A percentile compares a stretch with the other conserved stretches of the same genome.
Evolutionary conservation across 1,284 basidiomycete genomes (phyloP).

Genomic region (Pseudozyma flocculosa): DNA sequence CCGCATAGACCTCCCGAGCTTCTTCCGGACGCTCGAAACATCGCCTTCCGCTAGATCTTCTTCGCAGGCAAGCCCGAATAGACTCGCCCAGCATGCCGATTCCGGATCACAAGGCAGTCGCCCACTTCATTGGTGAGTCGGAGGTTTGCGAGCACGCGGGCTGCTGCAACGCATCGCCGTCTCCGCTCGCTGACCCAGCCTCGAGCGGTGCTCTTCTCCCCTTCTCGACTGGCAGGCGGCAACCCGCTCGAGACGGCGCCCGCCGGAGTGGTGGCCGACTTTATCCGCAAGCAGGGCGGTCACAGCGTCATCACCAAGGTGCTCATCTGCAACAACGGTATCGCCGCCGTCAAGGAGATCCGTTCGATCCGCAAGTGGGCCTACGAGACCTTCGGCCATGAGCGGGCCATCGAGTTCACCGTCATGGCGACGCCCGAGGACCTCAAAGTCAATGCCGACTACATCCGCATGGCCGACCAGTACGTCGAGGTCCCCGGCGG

Average conservation of each 20-base stretch:
- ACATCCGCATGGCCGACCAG: conserved; percentile 99
- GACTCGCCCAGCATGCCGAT: conserved; percentile 24
- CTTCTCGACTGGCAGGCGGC: conserved; percentile 71
- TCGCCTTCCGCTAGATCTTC: no score
- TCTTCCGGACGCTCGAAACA: no score
- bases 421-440: conserved; percentile 99
- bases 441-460: conserved; percentile 93
- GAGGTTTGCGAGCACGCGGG: no score
- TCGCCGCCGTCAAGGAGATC: conserved; percentile 98
- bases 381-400: conserved; percentile 97
- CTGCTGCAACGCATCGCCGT: no score
- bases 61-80: background rate
- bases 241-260: conserved; percentile 84
- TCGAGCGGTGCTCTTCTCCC: no score
- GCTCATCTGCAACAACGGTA: conserved; percentile 67
- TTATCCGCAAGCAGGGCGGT: conserved; percentile 86
- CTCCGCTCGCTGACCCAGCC: no score
- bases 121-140: conserved; percentile 52
- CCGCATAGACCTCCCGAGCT: no score
- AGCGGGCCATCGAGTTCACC: conserved; percentile 94
- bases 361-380: conserved; percentile 99
- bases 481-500: conserved; percentile 99
- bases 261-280: conserved; percentile 79
- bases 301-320: conserved; percentile 99
- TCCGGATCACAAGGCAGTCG: conserved; percentile 48